These are phyloP conservation scores for Leishmania braziliensis DNA, from an alignment of 208 protist genomes.

Conservation along the genomic window DNA sequence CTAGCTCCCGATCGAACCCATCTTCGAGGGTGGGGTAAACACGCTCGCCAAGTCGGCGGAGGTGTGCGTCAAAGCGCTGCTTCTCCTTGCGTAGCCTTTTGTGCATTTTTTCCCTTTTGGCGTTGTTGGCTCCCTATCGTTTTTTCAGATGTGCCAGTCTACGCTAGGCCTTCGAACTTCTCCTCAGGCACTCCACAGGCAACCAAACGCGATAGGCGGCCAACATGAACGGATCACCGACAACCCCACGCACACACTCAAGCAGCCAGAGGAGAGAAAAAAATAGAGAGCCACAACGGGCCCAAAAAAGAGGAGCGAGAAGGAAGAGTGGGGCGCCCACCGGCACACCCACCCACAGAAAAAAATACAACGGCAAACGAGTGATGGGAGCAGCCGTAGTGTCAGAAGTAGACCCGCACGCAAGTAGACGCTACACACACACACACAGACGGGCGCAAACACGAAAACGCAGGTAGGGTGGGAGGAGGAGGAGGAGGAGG, in stretches of 20 bases:
- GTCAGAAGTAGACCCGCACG: background rate
- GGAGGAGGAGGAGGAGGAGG: background rate
- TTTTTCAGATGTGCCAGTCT: background rate
- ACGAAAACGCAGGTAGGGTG: background rate
- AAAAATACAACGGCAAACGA: background rate
- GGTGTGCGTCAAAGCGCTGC: slow-evolving; percentile 35
- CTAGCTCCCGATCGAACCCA: slow-evolving; percentile 70
- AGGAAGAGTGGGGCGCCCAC: too few species aligned
- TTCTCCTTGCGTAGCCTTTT: slow-evolving; percentile 31
- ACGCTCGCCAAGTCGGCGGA: slow-evolving; percentile 27
- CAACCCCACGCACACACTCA: background rate
- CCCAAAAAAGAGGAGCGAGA: too few species aligned
- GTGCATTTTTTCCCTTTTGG: slow-evolving; percentile 28
- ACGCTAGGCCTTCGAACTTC: background rate
- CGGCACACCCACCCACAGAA: too few species aligned
- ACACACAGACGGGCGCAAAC: background rate
- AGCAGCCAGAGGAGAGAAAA: background rate
- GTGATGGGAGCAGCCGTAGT: background rate
- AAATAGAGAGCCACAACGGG: background rate
- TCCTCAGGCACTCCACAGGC: background rate
- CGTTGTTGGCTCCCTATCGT: background rate
- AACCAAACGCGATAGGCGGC: background rate
- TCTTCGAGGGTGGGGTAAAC: slow-evolving; percentile 44
- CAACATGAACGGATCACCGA: background rate
- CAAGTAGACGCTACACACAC: background rate